Base-by-base conservation (phyloP, 2,329 filamentous ascomycete genomes). In the Penicillium olsonii region DNA sequence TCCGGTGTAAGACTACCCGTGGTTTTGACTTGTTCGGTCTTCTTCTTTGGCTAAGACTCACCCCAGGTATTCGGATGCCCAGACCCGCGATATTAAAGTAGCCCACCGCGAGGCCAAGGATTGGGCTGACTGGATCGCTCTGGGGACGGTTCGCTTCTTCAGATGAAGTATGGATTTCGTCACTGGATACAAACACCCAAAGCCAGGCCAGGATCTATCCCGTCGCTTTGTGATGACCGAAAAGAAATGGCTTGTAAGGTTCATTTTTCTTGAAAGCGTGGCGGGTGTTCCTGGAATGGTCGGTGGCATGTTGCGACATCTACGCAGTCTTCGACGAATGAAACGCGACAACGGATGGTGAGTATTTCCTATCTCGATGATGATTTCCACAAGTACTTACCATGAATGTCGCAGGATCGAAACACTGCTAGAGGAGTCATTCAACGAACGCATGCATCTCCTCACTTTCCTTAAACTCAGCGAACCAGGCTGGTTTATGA, bases 281-380 rank as follows among this genome's bases (percentile, higher is more conserved):
- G 94, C 94, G 11, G 94, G 91, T 29, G 92, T 97, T 0, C 94
- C 94, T 0, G 94, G 94, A 7, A 97, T 97, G 90, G 92, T 97
- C 0, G 94, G 87, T 0, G 94, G 91, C 19, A 96, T 96, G 88
- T 78, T 97, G 12, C 81, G 94, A 29, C 94, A 99, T 72, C 79
- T 97, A 27, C 84, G 87, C 67, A 92, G 87, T 57, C 81, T 97
- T 63, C 80, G 92, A 39, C 82, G 86, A 24, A 87, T 97, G 79
- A 90, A 90, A 78, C 80, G 92, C 48, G 92, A 97, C 70, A 95
- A 96, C 61, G 94, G 94, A 65, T 97, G 85, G 84, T 81, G 63
- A 59, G 67, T 59, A 22, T 6, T 19, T 7, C 6, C 5, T 20
- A 24, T 24, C 8, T 24, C 22, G 22, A 24, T 5, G 22, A 24